These are phyloP conservation scores for Lenzites betulinus DNA, from an alignment of 768 basidiomycete genomes.

Conservation along the genomic window DNA sequence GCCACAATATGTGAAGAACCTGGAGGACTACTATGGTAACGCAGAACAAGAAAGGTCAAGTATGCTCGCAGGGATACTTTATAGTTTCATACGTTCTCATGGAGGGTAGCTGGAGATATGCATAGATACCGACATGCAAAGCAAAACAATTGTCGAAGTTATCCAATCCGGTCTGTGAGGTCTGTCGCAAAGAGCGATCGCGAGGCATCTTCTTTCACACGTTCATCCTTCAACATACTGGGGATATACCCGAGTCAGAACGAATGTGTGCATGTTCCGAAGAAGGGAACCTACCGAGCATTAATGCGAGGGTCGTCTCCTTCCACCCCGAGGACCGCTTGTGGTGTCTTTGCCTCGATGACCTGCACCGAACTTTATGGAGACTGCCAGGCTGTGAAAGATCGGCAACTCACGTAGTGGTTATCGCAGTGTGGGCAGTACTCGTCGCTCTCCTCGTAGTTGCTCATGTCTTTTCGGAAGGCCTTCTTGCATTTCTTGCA, in stretches of 20 bases:
- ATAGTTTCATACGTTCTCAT: too few species aligned
- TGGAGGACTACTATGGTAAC: too few species aligned
- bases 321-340: conserved; percentile 83
- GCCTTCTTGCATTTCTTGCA: conserved; percentile 96
- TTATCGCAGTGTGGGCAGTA: conserved; percentile 99
- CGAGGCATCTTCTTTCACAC: conserved; percentile 54
- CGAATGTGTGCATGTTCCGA: background rate
- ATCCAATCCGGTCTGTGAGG: conserved; percentile 47
- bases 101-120: too few species aligned
- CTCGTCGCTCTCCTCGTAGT: conserved; percentile 96
- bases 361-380: conserved; percentile 54
- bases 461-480: conserved; percentile 91
- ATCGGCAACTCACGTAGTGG: conserved; percentile 75
- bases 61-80: too few species aligned
- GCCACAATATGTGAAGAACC: too few species aligned
- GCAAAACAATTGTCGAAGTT: too few species aligned
- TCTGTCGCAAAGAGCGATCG: conserved; percentile 54
- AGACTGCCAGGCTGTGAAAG: background rate
- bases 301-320: conserved; percentile 91
- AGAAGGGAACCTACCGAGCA: conserved; percentile 58
- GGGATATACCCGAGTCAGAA: conserved; percentile 6
- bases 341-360: conserved; percentile 88
- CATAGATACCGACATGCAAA: too few species aligned
- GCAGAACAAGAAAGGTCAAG: too few species aligned
- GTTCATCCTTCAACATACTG: conserved; percentile 91